Evolutionary conservation across 1,139 yeast genomes (phyloP), one percentile per base, ranked within the genome.

Genomic region (Nematodospora anomalae): DNA sequence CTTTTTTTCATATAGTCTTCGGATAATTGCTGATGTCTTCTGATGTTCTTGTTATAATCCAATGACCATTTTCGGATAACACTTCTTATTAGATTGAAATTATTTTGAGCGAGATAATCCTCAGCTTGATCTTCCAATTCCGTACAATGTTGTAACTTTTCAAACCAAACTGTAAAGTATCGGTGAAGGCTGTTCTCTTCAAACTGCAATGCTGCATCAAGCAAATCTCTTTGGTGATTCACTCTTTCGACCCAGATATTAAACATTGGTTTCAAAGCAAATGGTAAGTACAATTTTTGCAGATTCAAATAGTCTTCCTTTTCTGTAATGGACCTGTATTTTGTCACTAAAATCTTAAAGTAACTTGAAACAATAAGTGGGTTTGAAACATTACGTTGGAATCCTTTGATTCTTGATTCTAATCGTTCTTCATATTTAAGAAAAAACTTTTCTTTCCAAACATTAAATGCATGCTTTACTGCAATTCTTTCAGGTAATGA

Each of bases 11-110:
- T 45, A 38, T 69, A 68, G 32, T 62, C 47, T 10, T 62, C 65
- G 46, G 67, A 65, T 22, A 65, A 59, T 36, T 66, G 71, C 30
- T 62, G 57, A 41, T 66, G 63, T 30, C 72, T 49, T 12, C 54
- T 52, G 7, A 62, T 54, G 18, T 50, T 50, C 43, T 64, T 67
- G 33, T 64, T 60, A 35, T 58, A 57, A 33, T 58, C 61, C 64
- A 67, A 62, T 1, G 67, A 58, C 76, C 76, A 70, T 10, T 47
- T 52, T 26, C 66, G 54, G n/a, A 69, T 45, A 3, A 52, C 39
- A 14, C 56, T 63, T 16, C 57, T 47, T 7, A 55, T 55, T 28
- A 43, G 49, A 15, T 42, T 47, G 26, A 62, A 55, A 26, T 66
- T 70, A 22, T 46, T 51, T 28, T 58, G 60, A 34, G 59, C 64